Conservation (phyloP, 2,329 filamentous ascomycete genomes). For the Pseudohalonectria lignicola region DNA sequence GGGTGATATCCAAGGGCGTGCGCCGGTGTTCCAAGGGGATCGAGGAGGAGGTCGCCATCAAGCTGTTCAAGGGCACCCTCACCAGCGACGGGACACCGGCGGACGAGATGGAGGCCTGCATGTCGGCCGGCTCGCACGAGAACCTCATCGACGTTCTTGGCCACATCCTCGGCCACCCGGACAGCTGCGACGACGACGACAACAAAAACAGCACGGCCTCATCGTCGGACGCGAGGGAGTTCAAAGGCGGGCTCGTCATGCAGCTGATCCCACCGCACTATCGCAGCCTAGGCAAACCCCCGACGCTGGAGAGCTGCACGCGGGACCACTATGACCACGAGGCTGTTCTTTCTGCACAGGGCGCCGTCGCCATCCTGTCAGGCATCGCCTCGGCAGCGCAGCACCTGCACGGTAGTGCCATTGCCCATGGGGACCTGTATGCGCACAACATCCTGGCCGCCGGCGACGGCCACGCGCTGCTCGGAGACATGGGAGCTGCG, state of each 20-base stretch:
- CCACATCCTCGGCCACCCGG: constrained; percentile 27
- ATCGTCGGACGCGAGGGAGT: constrained; percentile 2
- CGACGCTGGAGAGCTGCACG: constrained; percentile 32
- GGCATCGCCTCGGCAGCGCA: constrained; percentile 28
- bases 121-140: constrained; percentile 31
- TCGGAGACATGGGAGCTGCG: constrained; percentile 36
- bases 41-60: constrained; percentile 30
- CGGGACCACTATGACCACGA: constrained; percentile 26
- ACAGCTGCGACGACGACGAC: constrained; percentile 14
- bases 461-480: constrained; percentile 26
- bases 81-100: constrained; percentile 34
- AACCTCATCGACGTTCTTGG: constrained; percentile 34
- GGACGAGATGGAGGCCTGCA: constrained; percentile 36
- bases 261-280: constrained; percentile 33
- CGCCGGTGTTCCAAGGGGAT: constrained; percentile 18
- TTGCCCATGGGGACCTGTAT: constrained; percentile 34
- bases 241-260: constrained; percentile 30
- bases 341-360: constrained; percentile 15
- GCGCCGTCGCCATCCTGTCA: constrained; percentile 22
- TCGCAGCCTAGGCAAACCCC: constrained; percentile 28
- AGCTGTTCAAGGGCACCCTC: constrained; percentile 34
- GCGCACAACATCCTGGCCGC: constrained; percentile 34
- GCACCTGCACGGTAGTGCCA: constrained; percentile 30
- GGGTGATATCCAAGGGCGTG: constrained; percentile 28
- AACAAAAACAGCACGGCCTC: not conserved